These are phyloP conservation scores for Trypanosoma avium DNA, from an alignment of 208 protist species.

Conservation along the genomic window DNA sequence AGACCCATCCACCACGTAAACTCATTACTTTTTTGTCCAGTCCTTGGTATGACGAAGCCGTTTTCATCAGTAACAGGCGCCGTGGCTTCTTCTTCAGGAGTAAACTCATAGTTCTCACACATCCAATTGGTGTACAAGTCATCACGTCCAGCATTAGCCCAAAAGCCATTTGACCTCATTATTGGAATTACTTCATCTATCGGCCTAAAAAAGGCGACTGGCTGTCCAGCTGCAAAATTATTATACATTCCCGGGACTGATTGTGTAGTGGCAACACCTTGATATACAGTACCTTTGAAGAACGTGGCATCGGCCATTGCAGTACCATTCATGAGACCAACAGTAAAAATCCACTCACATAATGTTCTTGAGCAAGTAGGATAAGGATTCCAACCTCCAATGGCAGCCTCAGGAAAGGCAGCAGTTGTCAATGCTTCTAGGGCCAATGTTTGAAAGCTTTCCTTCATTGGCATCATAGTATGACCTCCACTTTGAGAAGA, in stretches of 20 bases:
- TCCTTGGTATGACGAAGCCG: neutral
- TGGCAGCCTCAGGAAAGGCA: slow-evolving; percentile 34
- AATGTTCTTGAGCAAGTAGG: slow-evolving; percentile 35
- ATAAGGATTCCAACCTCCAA: slow-evolving; percentile 45
- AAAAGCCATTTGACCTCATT: slow-evolving; percentile 36
- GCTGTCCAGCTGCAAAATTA: slow-evolving; percentile 2
- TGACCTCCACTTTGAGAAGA: slow-evolving; percentile 29
- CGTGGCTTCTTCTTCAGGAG: slow-evolving; percentile 32
- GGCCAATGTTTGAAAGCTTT: slow-evolving; percentile 30
- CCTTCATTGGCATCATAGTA: slow-evolving; percentile 64
- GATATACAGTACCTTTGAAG: slow-evolving; percentile 47
- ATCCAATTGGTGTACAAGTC: slow-evolving; percentile 52
- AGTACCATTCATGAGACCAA: slow-evolving; percentile 46
- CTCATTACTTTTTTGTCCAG: neutral
- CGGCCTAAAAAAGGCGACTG: neutral
- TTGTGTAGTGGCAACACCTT: slow-evolving; percentile 14
- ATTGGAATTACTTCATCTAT: neutral
- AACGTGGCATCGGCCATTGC: slow-evolving; percentile 42
- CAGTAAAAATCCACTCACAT: slow-evolving; percentile 59
- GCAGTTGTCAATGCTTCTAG: slow-evolving; percentile 16
- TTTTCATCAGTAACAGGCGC: slow-evolving; percentile 11
- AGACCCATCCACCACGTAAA: slow-evolving; percentile 63
- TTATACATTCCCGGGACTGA: slow-evolving; percentile 19
- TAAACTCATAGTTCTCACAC: slow-evolving; percentile 64
- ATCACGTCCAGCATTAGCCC: slow-evolving; percentile 46